phyloP scores from a whole-genome alignment of 345 rosid genomes.

The Isatis tinctoria region DNA sequence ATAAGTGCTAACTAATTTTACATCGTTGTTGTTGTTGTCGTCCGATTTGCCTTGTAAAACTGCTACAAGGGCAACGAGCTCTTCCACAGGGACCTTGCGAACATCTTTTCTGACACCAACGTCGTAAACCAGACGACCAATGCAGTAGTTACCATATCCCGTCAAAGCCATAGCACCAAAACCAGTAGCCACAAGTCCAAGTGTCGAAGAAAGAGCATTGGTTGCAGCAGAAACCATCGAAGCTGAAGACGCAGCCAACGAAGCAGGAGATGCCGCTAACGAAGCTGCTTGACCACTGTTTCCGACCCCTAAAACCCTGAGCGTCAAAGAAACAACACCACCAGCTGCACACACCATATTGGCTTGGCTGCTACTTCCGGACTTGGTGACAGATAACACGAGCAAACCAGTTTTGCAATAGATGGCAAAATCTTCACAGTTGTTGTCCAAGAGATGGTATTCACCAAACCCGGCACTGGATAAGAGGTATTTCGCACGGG shows the following conservation, averaged over 20 bases:
- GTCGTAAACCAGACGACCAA: conserved; percentile 46
- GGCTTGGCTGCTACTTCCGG: conserved; percentile 76
- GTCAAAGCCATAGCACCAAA: conserved; percentile 53
- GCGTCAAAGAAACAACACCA: conserved; percentile 27
- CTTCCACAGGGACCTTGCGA: conserved; percentile 27
- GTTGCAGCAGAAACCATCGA: conserved; percentile 2
- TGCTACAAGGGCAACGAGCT: conserved; percentile 14
- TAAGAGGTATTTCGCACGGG: conserved; percentile 55
- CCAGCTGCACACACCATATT: conserved; percentile 40
- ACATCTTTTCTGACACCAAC: conserved; percentile 66
- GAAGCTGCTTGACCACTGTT: conserved; percentile 23
- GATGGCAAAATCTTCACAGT: conserved; percentile 81
- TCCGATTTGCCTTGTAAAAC: background rate
- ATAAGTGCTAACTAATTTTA: background rate
- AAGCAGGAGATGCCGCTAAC: background rate
- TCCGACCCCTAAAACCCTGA: conserved; percentile 7
- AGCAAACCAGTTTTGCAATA: conserved; percentile 76
- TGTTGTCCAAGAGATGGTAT: conserved; percentile 60
- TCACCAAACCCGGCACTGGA: conserved; percentile 62
- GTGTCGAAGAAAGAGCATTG: conserved; percentile 36
- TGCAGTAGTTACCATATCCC: conserved; percentile 20
- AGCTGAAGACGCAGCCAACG: background rate
- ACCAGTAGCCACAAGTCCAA: conserved; percentile 53
- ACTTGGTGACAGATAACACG: conserved; percentile 41
- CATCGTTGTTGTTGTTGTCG: background rate